Base-by-base conservation (phyloP, 805 yeast species). In the Jamesozyma jinghongensis region DNA sequence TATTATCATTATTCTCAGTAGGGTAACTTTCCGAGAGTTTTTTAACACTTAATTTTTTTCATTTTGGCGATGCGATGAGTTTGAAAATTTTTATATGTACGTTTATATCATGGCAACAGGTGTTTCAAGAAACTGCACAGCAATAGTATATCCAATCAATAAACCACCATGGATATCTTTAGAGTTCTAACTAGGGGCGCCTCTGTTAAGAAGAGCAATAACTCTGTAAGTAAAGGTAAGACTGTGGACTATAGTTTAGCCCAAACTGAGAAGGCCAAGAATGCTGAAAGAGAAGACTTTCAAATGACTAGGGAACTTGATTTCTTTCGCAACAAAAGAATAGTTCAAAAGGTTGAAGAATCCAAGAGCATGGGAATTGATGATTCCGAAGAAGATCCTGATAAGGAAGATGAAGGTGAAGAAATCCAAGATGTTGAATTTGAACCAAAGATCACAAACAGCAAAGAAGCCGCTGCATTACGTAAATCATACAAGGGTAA, bases 111-210 rank as follows among this genome's bases (percentile, higher is more conserved):
- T n/a, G n/a, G n/a, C n/a, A n/a, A n/a, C n/a, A n/a, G n/a, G n/a
- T n/a, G n/a, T n/a, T n/a, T n/a, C n/a, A n/a, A n/a, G n/a, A n/a
- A n/a, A n/a, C n/a, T n/a, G n/a, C n/a, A n/a, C n/a, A n/a, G n/a
- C n/a, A n/a, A n/a, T n/a, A n/a, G n/a, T n/a, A n/a, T n/a, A n/a
- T n/a, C n/a, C n/a, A n/a, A n/a, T 22, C 6, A 32, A 4, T 19
- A 18, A 18, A 17, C 26, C 8, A 43, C 4, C 1, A 87, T 87
- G 96, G 98, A 90, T 66, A 81, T 90, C 45, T 92, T 90, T 61
- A 71, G 85, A 53, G 79, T 92, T 3, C 71, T 90, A 29, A 70
- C 87, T 0, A 69, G 97, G 55, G 97, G 97, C 18, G 95, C 97
- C 0, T 71, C 79, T 11, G 66, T 90, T 38, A 79, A 78, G 56